phyloP scores from a whole-genome alignment of 192 early-diverging fungal genomes.

The Coemansia sp. region DNA sequence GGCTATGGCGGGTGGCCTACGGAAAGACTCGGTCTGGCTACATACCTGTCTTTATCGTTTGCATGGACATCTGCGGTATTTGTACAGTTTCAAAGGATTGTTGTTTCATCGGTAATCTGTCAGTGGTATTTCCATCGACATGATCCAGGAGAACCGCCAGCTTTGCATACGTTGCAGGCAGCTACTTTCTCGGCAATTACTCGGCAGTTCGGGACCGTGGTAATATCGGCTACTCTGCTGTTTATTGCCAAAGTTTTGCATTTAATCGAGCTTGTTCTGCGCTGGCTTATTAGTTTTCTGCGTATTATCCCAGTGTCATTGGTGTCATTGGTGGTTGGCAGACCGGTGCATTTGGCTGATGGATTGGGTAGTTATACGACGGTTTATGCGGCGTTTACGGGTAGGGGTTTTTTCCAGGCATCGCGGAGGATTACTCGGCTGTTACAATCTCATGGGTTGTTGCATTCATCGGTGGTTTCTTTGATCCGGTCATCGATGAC shows the following conservation, averaged over 20 bases:
- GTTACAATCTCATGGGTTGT: conserved; percentile 35
- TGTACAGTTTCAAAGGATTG: conserved; percentile 40
- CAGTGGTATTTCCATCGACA: conserved; percentile 56
- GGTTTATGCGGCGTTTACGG: conserved; percentile 47
- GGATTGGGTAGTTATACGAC: conserved; percentile 37
- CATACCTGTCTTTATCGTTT: conserved; percentile 34
- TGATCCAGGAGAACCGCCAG: conserved; percentile 43
- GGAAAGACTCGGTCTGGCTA: conserved; percentile 14
- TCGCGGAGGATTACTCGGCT: conserved; percentile 22
- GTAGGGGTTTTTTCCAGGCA: conserved; percentile 48
- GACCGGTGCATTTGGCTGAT: conserved; percentile 37
- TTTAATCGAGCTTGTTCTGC: conserved; percentile 32
- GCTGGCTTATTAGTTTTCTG: conserved; percentile 33
- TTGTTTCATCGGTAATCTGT: conserved; percentile 45
- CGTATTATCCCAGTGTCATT: conserved; percentile 33
- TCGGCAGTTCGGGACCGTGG: conserved; percentile 42
- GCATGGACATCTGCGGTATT: conserved; percentile 47
- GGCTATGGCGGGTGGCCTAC: neutral
- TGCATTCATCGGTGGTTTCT: conserved; percentile 50
- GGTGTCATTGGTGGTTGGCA: conserved; percentile 33
- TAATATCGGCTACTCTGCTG: conserved; percentile 32
- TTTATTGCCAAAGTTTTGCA: conserved; percentile 36
- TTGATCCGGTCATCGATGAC: conserved; percentile 51
- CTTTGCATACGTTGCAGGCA: conserved; percentile 47
- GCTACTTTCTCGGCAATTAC: conserved; percentile 40